These are phyloP conservation scores for Dactylellina parvicollis DNA, from an alignment of 2,329 filamentous ascomycete species.

Conservation along the genomic window DNA sequence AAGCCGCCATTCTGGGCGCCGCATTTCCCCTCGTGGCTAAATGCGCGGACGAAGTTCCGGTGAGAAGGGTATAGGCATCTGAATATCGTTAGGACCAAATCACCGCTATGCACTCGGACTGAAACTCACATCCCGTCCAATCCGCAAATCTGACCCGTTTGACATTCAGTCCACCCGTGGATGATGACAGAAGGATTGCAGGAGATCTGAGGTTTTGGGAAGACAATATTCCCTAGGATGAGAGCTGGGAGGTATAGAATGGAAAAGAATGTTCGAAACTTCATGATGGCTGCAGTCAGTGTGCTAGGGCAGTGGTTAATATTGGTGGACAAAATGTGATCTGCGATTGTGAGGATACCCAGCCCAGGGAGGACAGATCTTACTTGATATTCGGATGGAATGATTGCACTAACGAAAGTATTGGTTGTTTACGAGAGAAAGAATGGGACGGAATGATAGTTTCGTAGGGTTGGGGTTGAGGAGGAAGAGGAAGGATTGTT, in stretches of 20 bases:
- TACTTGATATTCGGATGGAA: too few species aligned
- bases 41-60: conserved; percentile 55
- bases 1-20: conserved; percentile 61
- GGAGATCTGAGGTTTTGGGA: conserved; percentile 60
- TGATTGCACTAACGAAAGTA: too few species aligned
- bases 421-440: too few species aligned
- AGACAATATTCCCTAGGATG: conserved; percentile 54
- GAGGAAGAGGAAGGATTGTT: too few species aligned
- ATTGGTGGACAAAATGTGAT: too few species aligned
- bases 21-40: conserved; percentile 62
- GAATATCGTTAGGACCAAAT: neutral
- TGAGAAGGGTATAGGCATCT: conserved; percentile 40
- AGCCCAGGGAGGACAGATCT: too few species aligned
- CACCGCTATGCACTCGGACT: too few species aligned
- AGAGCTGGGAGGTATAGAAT: conserved; percentile 56
- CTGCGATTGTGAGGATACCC: too few species aligned
- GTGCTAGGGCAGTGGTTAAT: neutral
- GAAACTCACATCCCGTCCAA: conserved; percentile 37
- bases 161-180: conserved; percentile 42
- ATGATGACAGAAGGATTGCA: conserved; percentile 50
- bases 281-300: conserved; percentile 7
- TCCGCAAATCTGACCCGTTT: conserved; percentile 53
- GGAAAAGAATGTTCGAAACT: conserved; percentile 24
- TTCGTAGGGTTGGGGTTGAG: too few species aligned
- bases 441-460: too few species aligned